Evolutionary conservation across 2,329 filamentous ascomycete genomes (phyloP).

Genomic region (Hypoxylon sp.): DNA sequence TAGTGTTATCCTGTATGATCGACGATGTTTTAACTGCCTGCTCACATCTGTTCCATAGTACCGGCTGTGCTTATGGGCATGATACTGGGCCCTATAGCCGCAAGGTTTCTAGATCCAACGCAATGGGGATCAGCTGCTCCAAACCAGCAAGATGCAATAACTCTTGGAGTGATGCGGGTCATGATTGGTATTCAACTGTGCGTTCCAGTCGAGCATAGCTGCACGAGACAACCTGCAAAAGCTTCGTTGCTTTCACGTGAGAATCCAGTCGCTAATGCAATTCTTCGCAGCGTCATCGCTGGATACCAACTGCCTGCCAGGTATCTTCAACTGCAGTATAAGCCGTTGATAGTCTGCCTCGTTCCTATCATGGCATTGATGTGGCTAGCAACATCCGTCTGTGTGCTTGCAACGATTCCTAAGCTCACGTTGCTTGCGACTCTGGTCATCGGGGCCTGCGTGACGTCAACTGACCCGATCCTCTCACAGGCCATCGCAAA

Average conservation of each 20-base stretch:
- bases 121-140: constrained; percentile 54
- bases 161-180: constrained; percentile 65
- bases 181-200: constrained; percentile 71
- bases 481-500: constrained; percentile 72
- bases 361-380: constrained; percentile 71
- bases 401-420: constrained; percentile 66
- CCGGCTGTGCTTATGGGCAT: constrained; percentile 67
- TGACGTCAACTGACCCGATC: constrained; percentile 72
- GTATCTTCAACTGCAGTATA: constrained; percentile 63
- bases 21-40: constrained; percentile 1
- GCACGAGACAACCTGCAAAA: neutral
- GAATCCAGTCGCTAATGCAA: constrained; percentile 2
- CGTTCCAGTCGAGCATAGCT: constrained; percentile 32
- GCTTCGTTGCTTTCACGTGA: neutral
- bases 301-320: constrained; percentile 71
- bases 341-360: constrained; percentile 66
- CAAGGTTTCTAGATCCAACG: constrained; percentile 62
- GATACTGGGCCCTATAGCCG: constrained; percentile 64
- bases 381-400: constrained; percentile 69
- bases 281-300: constrained; percentile 60
- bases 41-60: constrained; percentile 52
- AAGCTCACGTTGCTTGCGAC: constrained; percentile 65
- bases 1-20: constrained; percentile 41
- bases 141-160: constrained; percentile 55
- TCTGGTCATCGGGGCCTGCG: constrained; percentile 69